These are phyloP conservation scores for Kluyveromyces sp. DNA, from an alignment of 1,139 yeast species.

Conservation along the genomic window DNA sequence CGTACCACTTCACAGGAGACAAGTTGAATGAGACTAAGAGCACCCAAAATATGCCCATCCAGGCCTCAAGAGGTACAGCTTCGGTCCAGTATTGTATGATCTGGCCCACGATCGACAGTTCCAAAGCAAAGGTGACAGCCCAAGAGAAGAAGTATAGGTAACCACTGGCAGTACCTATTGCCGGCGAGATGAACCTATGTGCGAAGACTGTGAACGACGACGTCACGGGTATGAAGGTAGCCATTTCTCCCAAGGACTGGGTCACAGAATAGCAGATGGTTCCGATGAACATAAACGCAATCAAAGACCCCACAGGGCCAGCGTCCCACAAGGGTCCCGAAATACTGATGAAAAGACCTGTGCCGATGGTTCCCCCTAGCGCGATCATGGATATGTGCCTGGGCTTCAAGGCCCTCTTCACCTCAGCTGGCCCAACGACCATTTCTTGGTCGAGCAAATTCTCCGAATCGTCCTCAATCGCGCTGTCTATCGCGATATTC, in stretches of 20 bases:
- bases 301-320: constrained; percentile 68
- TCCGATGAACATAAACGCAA: constrained; percentile 61
- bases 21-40: constrained; percentile 46
- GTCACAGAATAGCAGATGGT: constrained; percentile 58
- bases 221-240: constrained; percentile 60
- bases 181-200: constrained; percentile 49
- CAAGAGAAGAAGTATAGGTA: constrained; percentile 85
- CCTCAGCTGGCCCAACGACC: constrained; percentile 24
- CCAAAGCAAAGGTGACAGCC: constrained; percentile 81
- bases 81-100: constrained; percentile 71
- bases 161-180: constrained; percentile 74
- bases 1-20: constrained; percentile 59
- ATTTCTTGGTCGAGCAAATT: constrained; percentile 1
- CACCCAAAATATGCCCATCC: constrained; percentile 69
- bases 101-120: constrained; percentile 76
- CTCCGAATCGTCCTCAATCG: constrained; percentile 2
- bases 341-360: constrained; percentile 55
- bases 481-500: constrained; percentile 1
- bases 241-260: constrained; percentile 71
- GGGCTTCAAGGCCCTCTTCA: constrained; percentile 45
- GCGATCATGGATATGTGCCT: constrained; percentile 63
- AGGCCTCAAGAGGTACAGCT: constrained; percentile 56
- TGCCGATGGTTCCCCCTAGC: constrained; percentile 63
- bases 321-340: constrained; percentile 48
- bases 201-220: constrained; percentile 56